Base-by-base conservation (phyloP, 148 eudicot genomes). In the Cornus kousa region DNA sequence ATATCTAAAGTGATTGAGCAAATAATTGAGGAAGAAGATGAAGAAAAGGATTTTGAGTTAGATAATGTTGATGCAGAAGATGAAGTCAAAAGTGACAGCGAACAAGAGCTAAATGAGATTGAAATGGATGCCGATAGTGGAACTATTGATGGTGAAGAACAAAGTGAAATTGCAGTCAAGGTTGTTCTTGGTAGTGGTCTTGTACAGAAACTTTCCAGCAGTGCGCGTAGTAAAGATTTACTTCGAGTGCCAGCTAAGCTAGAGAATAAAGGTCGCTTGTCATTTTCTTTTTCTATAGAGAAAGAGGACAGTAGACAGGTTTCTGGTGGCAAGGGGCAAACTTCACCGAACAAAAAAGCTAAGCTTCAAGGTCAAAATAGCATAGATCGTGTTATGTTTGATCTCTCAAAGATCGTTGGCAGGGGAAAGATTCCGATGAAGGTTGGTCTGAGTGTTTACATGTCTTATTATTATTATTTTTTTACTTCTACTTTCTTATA, bases 241-340 rank as follows among this genome's bases (percentile, higher is more conserved):
- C 83, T 85, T 74, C 92, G 99, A 73, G 89, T 94, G 74, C 99
- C 97, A 4, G 99, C 99, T 39, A 90, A 79, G 84, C 84, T 97
- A 22, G 89, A 91, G 87, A 85, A 88, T 67, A 90, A 82, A 71
- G 95, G 87, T 67, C 92, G 89, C 43, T 80, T 80, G 65, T 85
- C 94, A 37, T 97, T 97, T 82, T 86, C 97, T 68, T 91, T 97
- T 77, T 84, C 82, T 14, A 81, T 94, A 33, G 89, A 89, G 80
- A 86, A 87, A 81, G 93, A 86, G 83, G 86, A 80, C 35, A 85
- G 81, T 66, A 50, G 80, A 81, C 77, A 55, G 24, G 78, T 83
- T 73, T 72, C 88, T 76, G 82, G 74, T 77, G 82, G 76, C 67
- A 86, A 82, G 83, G 88, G 82, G 24, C 78, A 76, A 69, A 64